Evolutionary conservation across 2,329 filamentous ascomycete species (phyloP).

Genomic region (Geosmithia morbida): DNA sequence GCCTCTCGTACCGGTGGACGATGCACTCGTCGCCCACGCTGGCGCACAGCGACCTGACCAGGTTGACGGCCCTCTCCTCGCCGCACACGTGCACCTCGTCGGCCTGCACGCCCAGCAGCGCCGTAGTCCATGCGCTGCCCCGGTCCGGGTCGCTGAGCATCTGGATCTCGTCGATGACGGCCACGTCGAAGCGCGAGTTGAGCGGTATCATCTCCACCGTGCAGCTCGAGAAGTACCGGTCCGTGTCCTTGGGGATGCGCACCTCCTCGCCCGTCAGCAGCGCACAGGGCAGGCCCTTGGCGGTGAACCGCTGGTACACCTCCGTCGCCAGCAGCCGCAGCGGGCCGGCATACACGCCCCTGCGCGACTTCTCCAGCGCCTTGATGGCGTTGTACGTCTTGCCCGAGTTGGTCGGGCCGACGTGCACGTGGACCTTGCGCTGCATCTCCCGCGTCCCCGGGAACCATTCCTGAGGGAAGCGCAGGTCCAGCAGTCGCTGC

Average conservation of each 20-base stretch:
- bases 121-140: constrained; percentile 91
- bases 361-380: constrained; percentile 59
- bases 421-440: constrained; percentile 78
- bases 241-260: constrained; percentile 45
- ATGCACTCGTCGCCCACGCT: constrained; percentile 69
- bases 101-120: constrained; percentile 73
- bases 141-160: constrained; percentile 75
- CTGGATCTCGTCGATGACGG: constrained; percentile 96
- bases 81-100: constrained; percentile 89
- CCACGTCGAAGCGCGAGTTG: constrained; percentile 58
- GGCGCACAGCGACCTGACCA: constrained; percentile 66
- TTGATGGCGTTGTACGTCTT: constrained; percentile 94
- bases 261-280: constrained; percentile 88
- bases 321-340: constrained; percentile 83
- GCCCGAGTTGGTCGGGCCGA: constrained; percentile 93
- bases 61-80: constrained; percentile 65
- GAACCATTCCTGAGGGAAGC: constrained; percentile 89
- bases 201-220: constrained; percentile 77
- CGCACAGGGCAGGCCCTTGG: constrained; percentile 62
- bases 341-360: constrained; percentile 82
- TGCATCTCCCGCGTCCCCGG: constrained; percentile 68
- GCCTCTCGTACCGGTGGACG: constrained; percentile 69
- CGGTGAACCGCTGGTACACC: constrained; percentile 75
- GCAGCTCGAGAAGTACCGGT: constrained; percentile 59
- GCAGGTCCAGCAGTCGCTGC: constrained; percentile 58